These are phyloP conservation scores for Suhomyces sp. DNA, from an alignment of 805 yeast species.

Conservation along the genomic window DNA sequence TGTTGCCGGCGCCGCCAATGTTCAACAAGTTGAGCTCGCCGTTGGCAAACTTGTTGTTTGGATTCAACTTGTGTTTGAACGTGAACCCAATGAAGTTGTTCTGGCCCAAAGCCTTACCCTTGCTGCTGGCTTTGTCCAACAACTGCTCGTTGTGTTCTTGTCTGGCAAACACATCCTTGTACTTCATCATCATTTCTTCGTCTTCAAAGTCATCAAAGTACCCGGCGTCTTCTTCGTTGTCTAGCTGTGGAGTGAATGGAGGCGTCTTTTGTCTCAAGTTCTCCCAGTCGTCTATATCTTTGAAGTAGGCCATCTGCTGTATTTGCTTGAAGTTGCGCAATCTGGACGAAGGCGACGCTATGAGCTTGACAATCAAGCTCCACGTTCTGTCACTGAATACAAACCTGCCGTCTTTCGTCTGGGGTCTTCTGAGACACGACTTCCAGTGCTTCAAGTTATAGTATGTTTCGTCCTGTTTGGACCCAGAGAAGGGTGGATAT, in stretches of 20 bases:
- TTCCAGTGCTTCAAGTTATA: constrained; percentile 92
- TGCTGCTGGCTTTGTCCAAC: constrained; percentile 52
- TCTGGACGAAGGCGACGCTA: constrained; percentile 76
- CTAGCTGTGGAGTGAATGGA: constrained; percentile 95
- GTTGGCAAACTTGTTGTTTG: constrained; percentile 44
- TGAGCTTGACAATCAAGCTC: constrained; percentile 76
- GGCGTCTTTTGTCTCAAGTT: constrained; percentile 69
- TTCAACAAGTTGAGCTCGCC: constrained; percentile 38
- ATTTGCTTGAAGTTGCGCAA: constrained; percentile 79
- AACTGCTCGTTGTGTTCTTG: constrained; percentile 79
- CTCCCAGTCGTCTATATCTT: constrained; percentile 73
- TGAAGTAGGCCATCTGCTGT: constrained; percentile 73
- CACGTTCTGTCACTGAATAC: constrained; percentile 97
- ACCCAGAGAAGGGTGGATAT: constrained; percentile 95
- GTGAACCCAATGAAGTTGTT: constrained; percentile 89
- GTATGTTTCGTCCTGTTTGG: constrained; percentile 91
- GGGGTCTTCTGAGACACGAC: constrained; percentile 83
- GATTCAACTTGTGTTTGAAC: constrained; percentile 75
- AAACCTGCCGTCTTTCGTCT: constrained; percentile 83
- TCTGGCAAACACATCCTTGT: constrained; percentile 94
- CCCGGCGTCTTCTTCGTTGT: constrained; percentile 97
- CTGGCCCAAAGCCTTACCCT: constrained; percentile 47
- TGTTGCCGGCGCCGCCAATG: constrained; percentile 17
- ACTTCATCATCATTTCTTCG: constrained; percentile 95
- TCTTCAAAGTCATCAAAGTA: constrained; percentile 96